Base-by-base conservation (phyloP, 2,329 filamentous ascomycete genomes). In the Fusarium pseudonygamai region DNA sequence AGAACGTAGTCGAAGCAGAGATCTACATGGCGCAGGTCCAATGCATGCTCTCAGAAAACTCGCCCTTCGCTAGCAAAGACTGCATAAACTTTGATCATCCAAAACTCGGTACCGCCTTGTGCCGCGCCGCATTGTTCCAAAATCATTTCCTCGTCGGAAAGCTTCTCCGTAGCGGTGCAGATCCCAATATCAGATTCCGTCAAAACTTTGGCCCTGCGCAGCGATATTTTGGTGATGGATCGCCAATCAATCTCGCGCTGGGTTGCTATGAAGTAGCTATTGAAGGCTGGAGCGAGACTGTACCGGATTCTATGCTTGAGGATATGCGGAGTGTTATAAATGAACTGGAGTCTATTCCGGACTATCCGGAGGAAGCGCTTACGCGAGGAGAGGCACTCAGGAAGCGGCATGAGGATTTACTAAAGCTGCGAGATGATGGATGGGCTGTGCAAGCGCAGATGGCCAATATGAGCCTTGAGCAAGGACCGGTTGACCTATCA, bases 181-280 rank as follows among this genome's bases (percentile, higher is more conserved):
- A 60, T 20, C 43, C 57, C 4, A 32, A 37, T 24, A 28, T 60
- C 13, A 52, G 3, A 22, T 56, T 32, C 16, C 52, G 26, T 24
- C 57, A 60, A 32, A 4, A 26, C 15, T 56, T 56, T 30, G 52
- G 52, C 1, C 43, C 26, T 2, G 45, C 26, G 3, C 43, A 52
- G 13, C 11, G 20, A 52, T 60, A 39, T 2, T 60, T 60, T 20
- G 24, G 57, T 5, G 43, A 52, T 15, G 43, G 57, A 0, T 32
- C 57, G 6, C 43, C 57, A 0, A 36, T 39, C 0, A 24, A 40
- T 22, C 7, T 60, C 0, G 57, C 57, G 0, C 0, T 60, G 1
- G 57, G 57, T 0, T 60, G 57, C 13, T 60, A 60, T 6, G 57
- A 60, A 22, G 57, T 52, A 1, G 57, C 57, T 1, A 18, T 60